Base-by-base conservation (phyloP, 1,284 basidiomycete species). In the Paramarasmius palmivorus region DNA sequence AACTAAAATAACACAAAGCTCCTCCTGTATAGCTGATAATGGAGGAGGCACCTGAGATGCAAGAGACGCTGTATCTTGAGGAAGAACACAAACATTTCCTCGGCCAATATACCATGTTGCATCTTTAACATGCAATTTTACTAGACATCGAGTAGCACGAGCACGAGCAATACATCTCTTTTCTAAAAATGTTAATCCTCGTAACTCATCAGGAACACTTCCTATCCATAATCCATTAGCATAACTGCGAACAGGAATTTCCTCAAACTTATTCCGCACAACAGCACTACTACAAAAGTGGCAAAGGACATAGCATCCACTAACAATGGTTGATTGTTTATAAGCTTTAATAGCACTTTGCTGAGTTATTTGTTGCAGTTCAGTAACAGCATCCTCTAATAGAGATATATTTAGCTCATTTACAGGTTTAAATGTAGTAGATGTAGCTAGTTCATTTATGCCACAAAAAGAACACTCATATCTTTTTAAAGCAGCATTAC, bases 141-240 rank as follows among this genome's bases (percentile, higher is more conserved):
- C 54, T 48, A 54, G 40, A n/a, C 56, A 57, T 44, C 22, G 50
- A 1, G 56, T 54, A 2, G 50, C 37, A 2, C 53, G 4, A 6
- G 47, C 50, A n/a, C 45, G 53, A 1, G 57, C 54, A 42, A 57
- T 57, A 36, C 56, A 57, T 49, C 51, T 49, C 39, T 57, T 53
- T 37, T 57, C 56, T 5, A 57, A 20, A 37, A 57, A 57, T 1
- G 56, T 52, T 2, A 57, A 23, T 20, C 49, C 56, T n/a, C 29
- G n/a, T 5, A 57, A 53, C 37, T 42, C 49, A n/a, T 42, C 49
- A 2, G 56, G 56, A 22, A 54, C 29, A 8, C 20, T 14, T 0
- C 56, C 56, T 1, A 42, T 51, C 53, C 53, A 57, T 9, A 54
- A 23, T 1, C 57, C 57, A 34, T 58, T 58, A 2, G 57, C 57